These are phyloP conservation scores for Colletotrichum sojae DNA, from an alignment of 2,329 filamentous ascomycete genomes.

Conservation along the genomic window DNA sequence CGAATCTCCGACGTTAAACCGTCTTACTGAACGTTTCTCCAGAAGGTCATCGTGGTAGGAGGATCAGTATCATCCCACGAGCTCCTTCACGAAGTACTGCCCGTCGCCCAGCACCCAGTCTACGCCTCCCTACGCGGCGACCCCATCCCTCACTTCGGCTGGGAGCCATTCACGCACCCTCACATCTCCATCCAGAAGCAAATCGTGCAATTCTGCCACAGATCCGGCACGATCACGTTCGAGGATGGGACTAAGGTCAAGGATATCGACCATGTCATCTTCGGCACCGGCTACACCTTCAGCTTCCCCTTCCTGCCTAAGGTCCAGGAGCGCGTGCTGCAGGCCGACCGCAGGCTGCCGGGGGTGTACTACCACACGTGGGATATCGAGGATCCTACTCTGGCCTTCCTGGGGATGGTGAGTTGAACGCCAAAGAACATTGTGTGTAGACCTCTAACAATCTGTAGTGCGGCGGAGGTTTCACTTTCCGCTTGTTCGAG, in stretches of 20 bases:
- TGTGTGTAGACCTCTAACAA: background rate
- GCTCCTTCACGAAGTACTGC: conserved; percentile 66
- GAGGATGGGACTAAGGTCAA: conserved; percentile 63
- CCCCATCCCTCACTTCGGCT: conserved; percentile 66
- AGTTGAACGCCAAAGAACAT: conserved; percentile 24
- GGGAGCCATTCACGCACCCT: conserved; percentile 70
- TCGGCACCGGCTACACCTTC: conserved; percentile 73
- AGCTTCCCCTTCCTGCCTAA: conserved; percentile 67
- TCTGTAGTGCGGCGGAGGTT: conserved; percentile 50
- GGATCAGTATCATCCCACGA: conserved; percentile 72
- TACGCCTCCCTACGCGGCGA: conserved; percentile 63
- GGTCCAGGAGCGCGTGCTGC: conserved; percentile 59
- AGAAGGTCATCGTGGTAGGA: conserved; percentile 70
- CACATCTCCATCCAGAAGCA: conserved; percentile 59
- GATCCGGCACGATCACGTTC: conserved; percentile 61
- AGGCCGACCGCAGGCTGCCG: conserved; percentile 49
- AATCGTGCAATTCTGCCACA: conserved; percentile 56
- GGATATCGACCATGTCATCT: conserved; percentile 69
- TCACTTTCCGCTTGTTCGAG: conserved; percentile 56
- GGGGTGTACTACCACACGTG: conserved; percentile 55
- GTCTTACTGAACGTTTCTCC: background rate
- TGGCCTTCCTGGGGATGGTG: conserved; percentile 54
- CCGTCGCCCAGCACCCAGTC: conserved; percentile 61
- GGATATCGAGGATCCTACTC: conserved; percentile 52
- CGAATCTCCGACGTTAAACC: background rate